phyloP scores from a whole-genome alignment of 2,329 filamentous ascomycete genomes.

The Penicillium sp. region DNA sequence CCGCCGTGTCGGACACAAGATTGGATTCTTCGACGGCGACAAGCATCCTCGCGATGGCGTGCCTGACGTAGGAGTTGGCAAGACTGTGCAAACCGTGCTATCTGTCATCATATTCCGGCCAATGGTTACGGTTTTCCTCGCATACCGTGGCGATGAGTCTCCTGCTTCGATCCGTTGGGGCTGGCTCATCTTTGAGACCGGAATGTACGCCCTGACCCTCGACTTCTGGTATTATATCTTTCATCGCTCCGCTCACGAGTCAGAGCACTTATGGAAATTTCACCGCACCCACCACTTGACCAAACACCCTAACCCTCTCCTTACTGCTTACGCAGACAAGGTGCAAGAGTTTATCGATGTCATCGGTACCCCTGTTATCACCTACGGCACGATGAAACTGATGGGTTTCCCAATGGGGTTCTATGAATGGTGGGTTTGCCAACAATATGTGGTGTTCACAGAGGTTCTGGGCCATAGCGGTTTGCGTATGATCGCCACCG shows the following conservation, averaged over 20 bases:
- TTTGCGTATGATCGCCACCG: slow-evolving; percentile 41
- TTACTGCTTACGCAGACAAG: slow-evolving; percentile 50
- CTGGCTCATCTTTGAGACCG: slow-evolving; percentile 47
- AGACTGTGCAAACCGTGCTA: slow-evolving; percentile 23
- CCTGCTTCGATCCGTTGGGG: slow-evolving; percentile 38
- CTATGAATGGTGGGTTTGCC: slow-evolving; percentile 52
- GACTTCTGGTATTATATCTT: slow-evolving; percentile 50
- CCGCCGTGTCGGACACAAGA: slow-evolving; percentile 45
- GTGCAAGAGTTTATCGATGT: slow-evolving; percentile 53
- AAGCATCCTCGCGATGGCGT: slow-evolving; percentile 52
- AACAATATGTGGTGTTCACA: slow-evolving; percentile 40
- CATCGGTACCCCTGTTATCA: slow-evolving; percentile 46
- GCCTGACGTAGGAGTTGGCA: slow-evolving; percentile 46
- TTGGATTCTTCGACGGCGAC: slow-evolving; percentile 54
- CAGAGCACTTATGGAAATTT: slow-evolving; percentile 47
- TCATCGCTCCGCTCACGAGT: slow-evolving; percentile 50
- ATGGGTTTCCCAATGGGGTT: slow-evolving; percentile 52
- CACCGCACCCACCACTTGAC: slow-evolving; percentile 54
- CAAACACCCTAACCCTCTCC: slow-evolving; percentile 51
- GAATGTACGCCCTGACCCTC: slow-evolving; percentile 49
- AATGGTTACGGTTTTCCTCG: neutral
- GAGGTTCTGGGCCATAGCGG: slow-evolving; percentile 25
- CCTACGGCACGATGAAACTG: slow-evolving; percentile 44
- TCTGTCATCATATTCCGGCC: neutral
- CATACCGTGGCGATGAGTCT: slow-evolving; percentile 19